A percentile compares a stretch with the other conserved stretches of the same genome.
phyloP scores from a whole-genome alignment of 2,329 filamentous ascomycete species.

The Botrytis paeoniae region DNA sequence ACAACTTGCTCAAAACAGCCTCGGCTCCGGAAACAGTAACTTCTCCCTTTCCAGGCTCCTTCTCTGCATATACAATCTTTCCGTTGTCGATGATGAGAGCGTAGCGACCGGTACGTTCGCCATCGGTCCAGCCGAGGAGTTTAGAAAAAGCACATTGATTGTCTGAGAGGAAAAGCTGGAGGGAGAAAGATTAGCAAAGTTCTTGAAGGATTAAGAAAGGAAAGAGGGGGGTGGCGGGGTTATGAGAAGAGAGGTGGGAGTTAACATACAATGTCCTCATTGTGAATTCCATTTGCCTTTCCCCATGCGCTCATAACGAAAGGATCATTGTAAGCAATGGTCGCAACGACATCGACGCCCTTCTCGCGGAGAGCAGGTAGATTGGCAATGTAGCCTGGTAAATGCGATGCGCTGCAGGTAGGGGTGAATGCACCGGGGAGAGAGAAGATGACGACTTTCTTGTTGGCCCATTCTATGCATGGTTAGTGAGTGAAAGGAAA shows the following conservation, averaged over 20 bases:
- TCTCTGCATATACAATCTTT: constrained; percentile 65
- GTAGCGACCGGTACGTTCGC: constrained; percentile 61
- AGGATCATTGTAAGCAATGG: constrained; percentile 67
- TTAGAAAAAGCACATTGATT: constrained; percentile 62
- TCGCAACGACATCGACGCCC: constrained; percentile 65
- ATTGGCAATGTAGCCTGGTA: constrained; percentile 66
- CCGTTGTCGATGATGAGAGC: constrained; percentile 67
- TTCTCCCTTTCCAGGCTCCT: constrained; percentile 47
- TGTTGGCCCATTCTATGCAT: constrained; percentile 56
- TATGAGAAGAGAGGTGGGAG: background rate
- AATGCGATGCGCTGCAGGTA: constrained; percentile 63
- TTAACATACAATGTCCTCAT: constrained; percentile 56
- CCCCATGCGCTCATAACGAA: constrained; percentile 71
- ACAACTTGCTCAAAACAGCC: constrained; percentile 37
- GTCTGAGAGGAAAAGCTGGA: constrained; percentile 65
- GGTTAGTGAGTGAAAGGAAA: background rate
- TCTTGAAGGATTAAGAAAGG: background rate
- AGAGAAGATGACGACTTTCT: constrained; percentile 69
- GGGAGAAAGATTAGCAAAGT: background rate
- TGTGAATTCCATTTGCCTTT: constrained; percentile 65
- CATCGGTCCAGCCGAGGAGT: constrained; percentile 60
- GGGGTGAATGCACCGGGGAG: constrained; percentile 71
- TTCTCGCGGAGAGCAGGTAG: constrained; percentile 57
- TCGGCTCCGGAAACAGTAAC: constrained; percentile 36
- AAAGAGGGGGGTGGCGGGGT: background rate